A percentile compares a stretch with the other conserved stretches of the same genome.
These are phyloP conservation scores for Odontarrhena argentea DNA, from an alignment of 345 rosid genomes.

Conservation along the genomic window DNA sequence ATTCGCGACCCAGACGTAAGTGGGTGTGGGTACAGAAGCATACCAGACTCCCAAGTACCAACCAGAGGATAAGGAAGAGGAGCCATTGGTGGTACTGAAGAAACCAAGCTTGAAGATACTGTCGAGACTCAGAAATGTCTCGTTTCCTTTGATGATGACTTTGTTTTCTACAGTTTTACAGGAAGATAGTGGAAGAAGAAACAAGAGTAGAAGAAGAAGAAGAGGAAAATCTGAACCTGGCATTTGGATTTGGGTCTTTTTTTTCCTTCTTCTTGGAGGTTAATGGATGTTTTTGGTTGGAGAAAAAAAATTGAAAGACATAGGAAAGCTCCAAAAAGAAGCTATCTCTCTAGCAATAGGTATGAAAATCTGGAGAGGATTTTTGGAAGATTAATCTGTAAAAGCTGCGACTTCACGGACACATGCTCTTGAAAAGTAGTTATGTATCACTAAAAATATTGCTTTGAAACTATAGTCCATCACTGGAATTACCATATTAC, in stretches of 20 bases:
- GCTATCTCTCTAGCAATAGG: neutral
- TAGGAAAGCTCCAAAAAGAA: constrained; percentile 36
- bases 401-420: constrained; percentile 46
- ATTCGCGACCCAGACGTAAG: constrained; percentile 57
- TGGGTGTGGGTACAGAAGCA: constrained; percentile 23
- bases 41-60: constrained; percentile 43
- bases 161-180: constrained; percentile 34
- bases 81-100: constrained; percentile 39
- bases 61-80: constrained; percentile 30
- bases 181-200: constrained; percentile 11
- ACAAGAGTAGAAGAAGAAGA: constrained; percentile 28
- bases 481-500: neutral
- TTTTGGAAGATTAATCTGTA: constrained; percentile 39
- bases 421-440: constrained; percentile 5
- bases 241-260: constrained; percentile 37
- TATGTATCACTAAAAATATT: neutral
- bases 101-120: constrained; percentile 48
- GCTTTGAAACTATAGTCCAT: constrained; percentile 4
- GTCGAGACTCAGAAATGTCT: constrained; percentile 51
- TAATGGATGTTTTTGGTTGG: constrained; percentile 21
- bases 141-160: constrained; percentile 50
- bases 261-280: neutral
- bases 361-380: constrained; percentile 3
- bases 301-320: constrained; percentile 31
- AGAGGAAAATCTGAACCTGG: constrained; percentile 25